These are phyloP conservation scores for Leptographium lundbergii DNA, from an alignment of 2,329 filamentous ascomycete species.

Conservation along the genomic window DNA sequence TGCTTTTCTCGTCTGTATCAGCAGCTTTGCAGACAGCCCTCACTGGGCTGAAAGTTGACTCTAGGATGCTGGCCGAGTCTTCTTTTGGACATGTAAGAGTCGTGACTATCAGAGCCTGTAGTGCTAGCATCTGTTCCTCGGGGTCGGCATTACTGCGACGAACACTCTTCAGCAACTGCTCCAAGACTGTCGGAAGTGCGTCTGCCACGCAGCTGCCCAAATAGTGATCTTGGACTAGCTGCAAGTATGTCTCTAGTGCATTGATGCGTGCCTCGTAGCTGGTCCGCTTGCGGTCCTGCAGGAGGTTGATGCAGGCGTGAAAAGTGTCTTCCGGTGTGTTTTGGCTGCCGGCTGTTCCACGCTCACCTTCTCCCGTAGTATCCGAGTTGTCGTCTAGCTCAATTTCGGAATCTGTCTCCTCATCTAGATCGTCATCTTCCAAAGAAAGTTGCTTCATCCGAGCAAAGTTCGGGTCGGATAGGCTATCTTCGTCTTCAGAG, in stretches of 20 bases:
- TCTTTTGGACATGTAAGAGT: slow-evolving; percentile 45
- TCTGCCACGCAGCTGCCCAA: slow-evolving; percentile 48
- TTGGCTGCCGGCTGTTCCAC: slow-evolving; percentile 33
- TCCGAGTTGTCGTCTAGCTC: slow-evolving; percentile 46
- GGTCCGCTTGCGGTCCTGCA: slow-evolving; percentile 65
- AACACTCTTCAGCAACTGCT: slow-evolving; percentile 56
- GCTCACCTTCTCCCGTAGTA: slow-evolving; percentile 32
- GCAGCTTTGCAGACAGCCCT: slow-evolving; percentile 55
- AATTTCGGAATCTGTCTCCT: slow-evolving; percentile 29
- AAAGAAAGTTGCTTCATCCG: not conserved
- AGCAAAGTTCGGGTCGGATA: not conserved
- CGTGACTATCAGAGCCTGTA: slow-evolving; percentile 61
- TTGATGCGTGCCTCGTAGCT: slow-evolving; percentile 58
- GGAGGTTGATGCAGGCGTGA: slow-evolving; percentile 53
- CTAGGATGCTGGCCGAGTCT: slow-evolving; percentile 49
- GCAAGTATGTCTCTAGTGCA: slow-evolving; percentile 46
- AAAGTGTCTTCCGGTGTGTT: slow-evolving; percentile 30
- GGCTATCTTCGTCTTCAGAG: slow-evolving; percentile 47
- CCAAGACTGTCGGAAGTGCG: slow-evolving; percentile 47
- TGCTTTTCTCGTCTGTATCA: slow-evolving; percentile 49
- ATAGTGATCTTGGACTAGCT: slow-evolving; percentile 56
- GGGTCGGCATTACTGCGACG: slow-evolving; percentile 54
- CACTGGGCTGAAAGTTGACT: slow-evolving; percentile 42
- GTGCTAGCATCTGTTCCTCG: slow-evolving; percentile 55
- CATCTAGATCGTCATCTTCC: not conserved